Evolutionary conservation across 345 rosid genomes (phyloP), one percentile per base, ranked within the genome.

Genomic region (Erodium maritimum): DNA sequence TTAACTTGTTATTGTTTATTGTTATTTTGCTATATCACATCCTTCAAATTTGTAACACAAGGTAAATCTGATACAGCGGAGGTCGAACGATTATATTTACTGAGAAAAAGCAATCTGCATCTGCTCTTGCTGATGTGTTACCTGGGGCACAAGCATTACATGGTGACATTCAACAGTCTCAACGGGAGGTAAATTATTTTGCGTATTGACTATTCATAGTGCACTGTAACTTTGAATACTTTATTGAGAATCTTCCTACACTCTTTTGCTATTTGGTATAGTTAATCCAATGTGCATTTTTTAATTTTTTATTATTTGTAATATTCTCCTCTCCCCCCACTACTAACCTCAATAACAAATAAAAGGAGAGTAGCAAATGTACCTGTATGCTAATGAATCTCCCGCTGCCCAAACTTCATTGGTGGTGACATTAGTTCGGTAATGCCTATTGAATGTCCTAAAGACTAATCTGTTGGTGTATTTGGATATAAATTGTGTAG

Each of bases 81-180:
- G 97, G 97, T 11, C 87, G 90, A 22, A 85, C 90, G 22, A 94
- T 94, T 69, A 82, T 94, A 62, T 94, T 94, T 67, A 82, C 97
- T 0, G 97, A 94, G 71, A 94, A 82, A 52, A 85, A 83, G 75
- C 93, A 87, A 60, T 72, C 83, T 74, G 97, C 96, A 57, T 83
- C 90, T 78, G 87, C 83, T 65, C 97, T 94, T 71, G 72, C 97
- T 63, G 96, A 88, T 6, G 24, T 85, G 67, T 77, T 94, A 71
- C 81, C 84, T 33, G 97, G 95, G 37, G 82, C 99, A n/a, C 79
- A 87, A 24, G 76, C 99, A 71, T 67, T 94, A 58, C 97, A 94
- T 54, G 99, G 99, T 34, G 99, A 94, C 61, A 94, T 94, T 21
- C 95, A 87, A 34, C 99, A 94, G 60, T 65, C 91, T 52, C 87